Base-by-base conservation (phyloP, 805 yeast genomes). In the Lachancea fermentati region DNA sequence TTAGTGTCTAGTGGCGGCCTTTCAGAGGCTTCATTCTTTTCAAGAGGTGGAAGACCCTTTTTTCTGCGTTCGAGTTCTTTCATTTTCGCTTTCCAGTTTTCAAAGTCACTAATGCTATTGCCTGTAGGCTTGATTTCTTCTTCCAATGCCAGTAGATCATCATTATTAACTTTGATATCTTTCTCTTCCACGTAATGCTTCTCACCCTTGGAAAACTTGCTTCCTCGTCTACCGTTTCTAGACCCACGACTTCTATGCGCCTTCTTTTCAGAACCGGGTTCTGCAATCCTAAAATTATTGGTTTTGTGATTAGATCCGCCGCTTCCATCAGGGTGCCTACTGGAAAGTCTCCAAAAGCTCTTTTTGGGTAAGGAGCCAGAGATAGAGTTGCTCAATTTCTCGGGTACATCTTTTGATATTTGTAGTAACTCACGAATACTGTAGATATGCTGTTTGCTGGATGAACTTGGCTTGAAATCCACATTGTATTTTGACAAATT, bases 331-430 rank as follows among this genome's bases (percentile, higher is more conserved):
- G 49, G 51, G 37, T 43, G 51, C 36, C 51, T 54, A 36, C 50
- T 58, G 46, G 62, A 64, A 39, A 67, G 52, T 44, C 74, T 66
- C 74, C 79, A 78, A 49, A 76, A 78, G 13, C 67, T 61, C 39
- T 57, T 61, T 28, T 65, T 72, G 3, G 81, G 81, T 46, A 75
- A 61, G 19, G 56, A 46, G 11, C 62, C 52, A 5, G 57, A 51
- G 43, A 63, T 60, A 36, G 57, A 52, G 12, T 54, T 53, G 15
- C 67, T 43, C 24, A 71, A 54, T 26, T 51, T 54, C n/a, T 58
- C 54, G 5, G 63, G 56, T 1, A 57, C 32, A 38, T 55, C 35
- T 16, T 48, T 45, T 7, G 48, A 44, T 4, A 49, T 37, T 6
- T 43, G 36, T 17, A 52, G 15, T 25, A 60, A 41, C 41, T 60